phyloP scores from a whole-genome alignment of 2,329 filamentous ascomycete genomes.

The Diplodia scrobiculata region DNA sequence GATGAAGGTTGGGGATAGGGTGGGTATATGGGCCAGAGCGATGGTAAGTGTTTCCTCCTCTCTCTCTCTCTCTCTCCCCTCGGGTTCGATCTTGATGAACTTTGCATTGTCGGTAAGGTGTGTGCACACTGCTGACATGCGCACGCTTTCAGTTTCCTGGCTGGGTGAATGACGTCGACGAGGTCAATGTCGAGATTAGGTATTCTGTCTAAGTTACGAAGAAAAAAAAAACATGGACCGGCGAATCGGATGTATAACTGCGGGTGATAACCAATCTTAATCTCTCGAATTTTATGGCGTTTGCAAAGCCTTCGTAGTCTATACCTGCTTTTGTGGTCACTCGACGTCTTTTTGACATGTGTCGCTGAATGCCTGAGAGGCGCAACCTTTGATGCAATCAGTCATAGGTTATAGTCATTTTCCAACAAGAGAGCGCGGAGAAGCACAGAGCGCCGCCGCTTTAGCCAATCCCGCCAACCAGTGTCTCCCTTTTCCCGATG shows the following conservation, averaged over 20 bases:
- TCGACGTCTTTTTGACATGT: neutral
- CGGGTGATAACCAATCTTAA: neutral
- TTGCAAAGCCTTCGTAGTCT: neutral
- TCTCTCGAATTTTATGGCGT: neutral
- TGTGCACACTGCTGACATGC: conserved; percentile 16
- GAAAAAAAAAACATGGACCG: neutral
- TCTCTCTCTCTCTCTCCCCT: neutral
- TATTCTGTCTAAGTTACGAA: conserved; percentile 15
- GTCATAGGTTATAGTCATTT: neutral
- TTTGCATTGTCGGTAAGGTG: neutral
- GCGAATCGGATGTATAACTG: neutral
- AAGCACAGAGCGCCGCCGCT: too few relatives aligned
- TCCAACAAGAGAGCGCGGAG: neutral
- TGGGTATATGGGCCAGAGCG: conserved; percentile 41
- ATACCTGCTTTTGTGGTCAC: neutral
- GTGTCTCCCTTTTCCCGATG: neutral
- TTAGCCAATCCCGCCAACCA: neutral
- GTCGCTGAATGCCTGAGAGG: neutral
- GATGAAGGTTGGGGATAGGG: conserved; percentile 36
- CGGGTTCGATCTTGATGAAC: neutral
- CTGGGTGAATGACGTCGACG: conserved; percentile 38
- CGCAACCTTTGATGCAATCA: neutral
- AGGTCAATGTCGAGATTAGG: conserved; percentile 33
- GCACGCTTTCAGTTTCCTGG: conserved; percentile 35
- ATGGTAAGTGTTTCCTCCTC: conserved; percentile 35